A percentile compares a stretch with the other conserved stretches of the same genome.
phyloP scores from a whole-genome alignment of 805 yeast genomes.

The Ogataea pini region DNA sequence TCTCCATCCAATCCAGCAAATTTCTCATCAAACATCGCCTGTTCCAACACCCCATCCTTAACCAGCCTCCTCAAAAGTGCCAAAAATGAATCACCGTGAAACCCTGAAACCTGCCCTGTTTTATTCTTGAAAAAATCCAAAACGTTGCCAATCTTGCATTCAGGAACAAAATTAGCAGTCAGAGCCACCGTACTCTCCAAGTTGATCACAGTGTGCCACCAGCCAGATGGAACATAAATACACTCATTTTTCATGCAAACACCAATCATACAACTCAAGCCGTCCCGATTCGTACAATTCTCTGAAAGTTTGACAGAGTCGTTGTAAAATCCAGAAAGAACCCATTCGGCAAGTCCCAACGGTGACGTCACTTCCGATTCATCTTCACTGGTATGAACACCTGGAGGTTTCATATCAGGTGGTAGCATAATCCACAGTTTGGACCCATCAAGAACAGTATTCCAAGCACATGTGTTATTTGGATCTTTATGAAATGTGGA shows the following conservation, averaged over 20 bases:
- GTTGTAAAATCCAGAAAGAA: slow-evolving; percentile 74
- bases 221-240: slow-evolving; percentile 89
- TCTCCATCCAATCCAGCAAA: slow-evolving; percentile 14
- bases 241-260: slow-evolving; percentile 81
- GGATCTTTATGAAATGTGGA: slow-evolving; percentile 95
- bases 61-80: slow-evolving; percentile 37
- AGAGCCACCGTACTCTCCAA: slow-evolving; percentile 79
- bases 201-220: slow-evolving; percentile 97
- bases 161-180: slow-evolving; percentile 87
- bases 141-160: slow-evolving; percentile 57
- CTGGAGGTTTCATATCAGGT: slow-evolving; percentile 76
- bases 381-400: slow-evolving; percentile 71
- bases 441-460: slow-evolving; percentile 68
- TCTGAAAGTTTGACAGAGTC: slow-evolving; percentile 59
- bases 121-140: slow-evolving; percentile 67
- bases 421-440: slow-evolving; percentile 92
- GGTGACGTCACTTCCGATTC: slow-evolving; percentile 92
- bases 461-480: slow-evolving; percentile 90
- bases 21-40: slow-evolving; percentile 16
- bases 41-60: slow-evolving; percentile 29
- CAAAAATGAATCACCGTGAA: slow-evolving; percentile 57
- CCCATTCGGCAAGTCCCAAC: slow-evolving; percentile 92
- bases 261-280: slow-evolving; percentile 57
- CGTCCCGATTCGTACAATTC: slow-evolving; percentile 24
- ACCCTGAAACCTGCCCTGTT: slow-evolving; percentile 76